These are phyloP conservation scores for Abelmoschus esculentus DNA, from an alignment of 345 rosid genomes.

Conservation along the genomic window DNA sequence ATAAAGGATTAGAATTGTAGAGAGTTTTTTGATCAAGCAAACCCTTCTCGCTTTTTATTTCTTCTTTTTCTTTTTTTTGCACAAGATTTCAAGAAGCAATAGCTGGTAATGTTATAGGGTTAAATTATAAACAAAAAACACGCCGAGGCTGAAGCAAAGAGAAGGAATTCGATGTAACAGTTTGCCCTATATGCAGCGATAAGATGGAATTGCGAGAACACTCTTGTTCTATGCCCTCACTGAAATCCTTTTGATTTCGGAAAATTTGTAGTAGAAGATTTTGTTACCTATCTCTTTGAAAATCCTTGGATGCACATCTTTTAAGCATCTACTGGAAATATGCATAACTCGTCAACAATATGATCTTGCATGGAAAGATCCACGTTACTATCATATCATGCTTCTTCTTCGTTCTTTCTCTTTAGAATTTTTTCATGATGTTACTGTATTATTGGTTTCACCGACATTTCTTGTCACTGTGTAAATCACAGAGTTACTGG, in stretches of 20 bases:
- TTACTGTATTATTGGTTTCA: not conserved
- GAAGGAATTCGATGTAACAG: not conserved
- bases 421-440: not conserved
- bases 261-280: not conserved
- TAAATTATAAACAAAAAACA: not conserved
- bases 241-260: not conserved
- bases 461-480: not conserved
- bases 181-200: not conserved
- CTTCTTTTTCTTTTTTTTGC: not conserved
- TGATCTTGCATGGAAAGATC: not conserved
- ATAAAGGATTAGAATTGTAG: too few relatives aligned
- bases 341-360: not conserved
- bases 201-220: not conserved
- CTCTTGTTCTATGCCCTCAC: not conserved
- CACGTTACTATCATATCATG: not conserved
- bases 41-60: too few relatives aligned
- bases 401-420: not conserved
- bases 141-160: not conserved
- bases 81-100: not conserved
- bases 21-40: too few relatives aligned
- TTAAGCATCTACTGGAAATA: too few relatives aligned
- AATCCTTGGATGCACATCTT: too few relatives aligned
- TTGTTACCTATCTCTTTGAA: not conserved
- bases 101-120: not conserved
- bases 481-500: not conserved